Base-by-base conservation (phyloP, 2,329 filamentous ascomycete genomes). In the Chrysoporthe austroafricana region DNA sequence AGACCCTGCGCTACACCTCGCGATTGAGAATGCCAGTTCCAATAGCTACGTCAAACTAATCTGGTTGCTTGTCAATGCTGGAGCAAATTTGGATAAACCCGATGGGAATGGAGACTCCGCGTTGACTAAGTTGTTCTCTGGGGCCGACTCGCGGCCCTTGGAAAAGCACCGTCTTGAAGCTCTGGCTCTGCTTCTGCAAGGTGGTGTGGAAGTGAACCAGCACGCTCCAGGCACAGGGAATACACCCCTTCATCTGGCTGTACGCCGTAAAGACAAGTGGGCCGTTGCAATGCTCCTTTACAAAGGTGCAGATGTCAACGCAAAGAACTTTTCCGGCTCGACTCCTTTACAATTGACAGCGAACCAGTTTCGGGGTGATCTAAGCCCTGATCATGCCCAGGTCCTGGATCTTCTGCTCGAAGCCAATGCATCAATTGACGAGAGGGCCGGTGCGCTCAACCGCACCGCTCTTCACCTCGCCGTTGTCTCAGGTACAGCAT, bases 21-120 rank as follows among this genome's bases (percentile, higher is more conserved):
- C 68, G 4, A 56, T 71, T 43, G 64, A 66, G 61, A 52, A 70
- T 46, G 39, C 62, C 44, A 48, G 68, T 26, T 71, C 71, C 58
- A 52, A 65, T 11, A 70, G 71, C 59, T 71, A 72, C 43, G 50
- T 61, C 46, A 72, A 70, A 58, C 66, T 71, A 21, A 66, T 71
- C 46, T 69, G 64, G 71, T 59, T 72, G n/a, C 65, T 71, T 13
- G 42, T 71, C 6, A 46, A 64, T 39, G 60, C 64, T 2, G 62
- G 62, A 16, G 64, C 62, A 4, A 39, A 66, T 32, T 54, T 57
- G 4, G 48, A 69, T n/a, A 62, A 57, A n/a, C 57, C 50, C 11
- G 67, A 67, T 48, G 32, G 48, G 18, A 67, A 64, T 36, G 66
- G 65, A 16, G 69, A 70, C 16, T 58, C 42, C 36, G 61, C 67